Evolutionary conservation across 495 filamentous ascomycete genomes (phyloP), one percentile per base, ranked within the genome.

Genomic region (Penicillium desertorum): DNA sequence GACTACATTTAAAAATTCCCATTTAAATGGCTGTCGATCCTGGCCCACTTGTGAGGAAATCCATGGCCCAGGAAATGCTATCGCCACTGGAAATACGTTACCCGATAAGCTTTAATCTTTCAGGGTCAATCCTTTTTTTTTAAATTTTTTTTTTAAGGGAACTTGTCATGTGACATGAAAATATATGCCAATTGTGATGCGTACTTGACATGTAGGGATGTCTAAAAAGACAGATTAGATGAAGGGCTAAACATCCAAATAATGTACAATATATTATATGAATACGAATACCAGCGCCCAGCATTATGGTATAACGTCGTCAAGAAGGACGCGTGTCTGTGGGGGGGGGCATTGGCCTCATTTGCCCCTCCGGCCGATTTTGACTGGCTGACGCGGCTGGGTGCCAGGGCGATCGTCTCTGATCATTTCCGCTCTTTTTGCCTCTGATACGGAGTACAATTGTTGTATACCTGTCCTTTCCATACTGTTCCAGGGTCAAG

Each of bases 321-420:
- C 5, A 23, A 45, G 32, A 17, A n/a, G 61, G 65, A 68, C 66
- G 65, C 66, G 66, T 64, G 66, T 68, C 60, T 23, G 63, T 68
- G 66, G 44, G 58, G 44, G 58, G 23, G 14, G 29, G 34, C 22
- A 36, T 41, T 57, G 61, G 51, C 51, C 59, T 56, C 54, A 36
- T 37, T 54, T 20, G 62, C 50, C 59, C 52, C 60, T 59, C 59
- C 32, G 48, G 41, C 19, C 34, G 7, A 22, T 29, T 51, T 52
- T 68, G 55, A 66, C 46, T 68, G 63, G 66, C 36, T 45, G 50
- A 55, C 17, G 54, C 60, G 60, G 62, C 58, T 65, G 62, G 59
- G 57, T 47, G 51, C 59, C 51, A 58, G 62, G 49, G 42, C 50
- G 65, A 66, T 68, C 63, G 58, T 58, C 57, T 62, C 54, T 57